Percentiles rank a stretch among this genome's conserved stretches.
phyloP scores from a whole-genome alignment of 139 green algal species.

The Monoraphidium neglectum region DNA sequence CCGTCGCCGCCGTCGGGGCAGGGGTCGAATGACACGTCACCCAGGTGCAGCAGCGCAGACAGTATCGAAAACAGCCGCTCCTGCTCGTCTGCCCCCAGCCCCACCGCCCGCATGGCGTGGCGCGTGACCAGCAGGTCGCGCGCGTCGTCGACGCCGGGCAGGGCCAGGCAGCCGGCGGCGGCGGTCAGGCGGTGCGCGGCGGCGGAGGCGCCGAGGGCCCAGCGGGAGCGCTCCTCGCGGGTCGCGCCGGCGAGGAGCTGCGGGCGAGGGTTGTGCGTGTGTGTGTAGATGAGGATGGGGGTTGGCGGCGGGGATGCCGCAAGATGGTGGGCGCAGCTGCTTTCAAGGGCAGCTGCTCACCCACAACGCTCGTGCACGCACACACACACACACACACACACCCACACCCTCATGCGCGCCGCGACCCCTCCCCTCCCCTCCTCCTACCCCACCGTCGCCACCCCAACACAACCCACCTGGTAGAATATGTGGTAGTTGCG shows the following conservation, averaged over 20 bases:
- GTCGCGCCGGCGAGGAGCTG: slow-evolving; percentile 86
- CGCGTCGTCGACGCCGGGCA: slow-evolving; percentile 78
- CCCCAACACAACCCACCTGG: slow-evolving; percentile 52
- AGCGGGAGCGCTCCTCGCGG: slow-evolving; percentile 55
- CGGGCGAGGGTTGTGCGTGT: background rate
- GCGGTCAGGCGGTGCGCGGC: slow-evolving; percentile 89
- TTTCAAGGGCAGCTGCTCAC: background rate
- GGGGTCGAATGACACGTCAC: slow-evolving; percentile 84
- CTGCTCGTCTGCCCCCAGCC: slow-evolving; percentile 82
- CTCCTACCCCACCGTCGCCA: background rate
- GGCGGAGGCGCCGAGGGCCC: slow-evolving; percentile 57
- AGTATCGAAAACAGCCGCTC: slow-evolving; percentile 84
- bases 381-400: no score
- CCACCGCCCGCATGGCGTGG: slow-evolving; percentile 95
- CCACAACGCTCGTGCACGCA: background rate
- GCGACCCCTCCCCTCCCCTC: background rate
- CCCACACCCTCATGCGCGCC: background rate
- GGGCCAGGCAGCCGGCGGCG: slow-evolving; percentile 74
- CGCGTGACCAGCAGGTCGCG: slow-evolving; percentile 86
- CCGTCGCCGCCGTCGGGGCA: background rate
- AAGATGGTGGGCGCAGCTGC: background rate
- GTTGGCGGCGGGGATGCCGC: background rate
- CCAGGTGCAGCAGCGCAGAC: slow-evolving; percentile 94
- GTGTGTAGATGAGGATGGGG: background rate
- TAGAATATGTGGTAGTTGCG: slow-evolving; percentile 99